These are phyloP conservation scores for Plasmodium gallinaceum DNA, from an alignment of 169 alveolate species.

Conservation along the genomic window DNA sequence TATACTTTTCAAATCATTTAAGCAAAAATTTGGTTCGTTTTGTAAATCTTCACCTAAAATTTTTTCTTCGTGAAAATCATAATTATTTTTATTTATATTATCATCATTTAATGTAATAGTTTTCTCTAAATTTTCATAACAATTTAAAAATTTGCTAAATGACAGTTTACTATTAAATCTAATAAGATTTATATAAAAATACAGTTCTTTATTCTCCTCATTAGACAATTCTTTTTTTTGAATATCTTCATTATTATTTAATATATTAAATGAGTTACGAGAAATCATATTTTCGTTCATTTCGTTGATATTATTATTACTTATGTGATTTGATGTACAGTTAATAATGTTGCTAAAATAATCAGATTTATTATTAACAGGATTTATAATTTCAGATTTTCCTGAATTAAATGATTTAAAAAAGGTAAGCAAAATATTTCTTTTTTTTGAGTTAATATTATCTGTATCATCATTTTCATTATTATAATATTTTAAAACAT, in stretches of 20 bases:
- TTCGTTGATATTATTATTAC: not conserved
- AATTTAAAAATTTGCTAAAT: conserved; percentile 22
- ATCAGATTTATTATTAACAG: not conserved
- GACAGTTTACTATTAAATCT: conserved; percentile 26
- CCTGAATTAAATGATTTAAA: not conserved
- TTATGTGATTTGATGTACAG: not conserved
- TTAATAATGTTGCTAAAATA: not conserved
- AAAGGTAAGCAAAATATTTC: not conserved
- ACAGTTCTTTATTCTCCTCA: conserved; percentile 40
- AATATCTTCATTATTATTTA: not conserved
- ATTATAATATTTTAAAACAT: conserved; percentile 12
- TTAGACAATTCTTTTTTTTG: conserved; percentile 3
- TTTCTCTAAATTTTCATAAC: not conserved
- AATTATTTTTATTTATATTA: not conserved
- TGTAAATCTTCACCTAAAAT: not conserved
- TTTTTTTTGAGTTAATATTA: not conserved
- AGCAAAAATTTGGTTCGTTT: conserved; percentile 38
- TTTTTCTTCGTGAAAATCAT: not conserved
- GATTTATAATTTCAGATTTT: not conserved
- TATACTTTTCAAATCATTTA: conserved; percentile 55
- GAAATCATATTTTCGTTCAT: not conserved
- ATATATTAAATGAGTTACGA: not conserved
- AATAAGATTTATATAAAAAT: conserved; percentile 30
- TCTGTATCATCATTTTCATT: not conserved
- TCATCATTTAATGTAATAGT: not conserved